These are phyloP conservation scores for Penicillium odoratum DNA, from an alignment of 495 filamentous ascomycete genomes.

Conservation along the genomic window DNA sequence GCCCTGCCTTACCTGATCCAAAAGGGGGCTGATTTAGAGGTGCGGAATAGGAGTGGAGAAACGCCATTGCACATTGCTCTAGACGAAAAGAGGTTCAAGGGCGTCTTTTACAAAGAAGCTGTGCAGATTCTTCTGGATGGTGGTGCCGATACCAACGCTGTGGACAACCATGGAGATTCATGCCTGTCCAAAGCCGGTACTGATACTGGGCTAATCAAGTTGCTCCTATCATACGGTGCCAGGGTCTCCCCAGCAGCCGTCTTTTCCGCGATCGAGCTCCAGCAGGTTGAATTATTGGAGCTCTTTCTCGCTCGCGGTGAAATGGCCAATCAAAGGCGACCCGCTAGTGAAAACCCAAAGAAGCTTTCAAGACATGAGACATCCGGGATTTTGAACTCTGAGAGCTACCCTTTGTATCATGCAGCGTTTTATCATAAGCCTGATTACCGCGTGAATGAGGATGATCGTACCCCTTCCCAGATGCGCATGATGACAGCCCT, in stretches of 20 bases:
- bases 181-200: neutral
- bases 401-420: neutral
- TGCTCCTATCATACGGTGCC: neutral
- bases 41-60: neutral
- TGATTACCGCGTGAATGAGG: neutral
- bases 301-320: neutral
- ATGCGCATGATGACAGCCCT: slow-evolving; percentile 11
- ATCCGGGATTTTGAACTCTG: neutral
- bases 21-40: neutral
- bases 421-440: neutral
- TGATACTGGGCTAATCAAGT: neutral
- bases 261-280: neutral
- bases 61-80: neutral
- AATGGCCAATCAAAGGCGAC: neutral
- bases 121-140: neutral
- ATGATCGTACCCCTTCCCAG: neutral
- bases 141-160: neutral
- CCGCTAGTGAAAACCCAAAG: neutral
- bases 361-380: no score
- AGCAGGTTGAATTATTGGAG: neutral
- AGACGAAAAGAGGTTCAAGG: neutral
- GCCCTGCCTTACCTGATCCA: neutral
- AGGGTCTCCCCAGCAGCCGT: neutral
- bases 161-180: neutral
- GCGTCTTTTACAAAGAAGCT: neutral